Conservation (phyloP, 202 grass and related monocot genomes). For the Dendrocalamus latiflorus region DNA sequence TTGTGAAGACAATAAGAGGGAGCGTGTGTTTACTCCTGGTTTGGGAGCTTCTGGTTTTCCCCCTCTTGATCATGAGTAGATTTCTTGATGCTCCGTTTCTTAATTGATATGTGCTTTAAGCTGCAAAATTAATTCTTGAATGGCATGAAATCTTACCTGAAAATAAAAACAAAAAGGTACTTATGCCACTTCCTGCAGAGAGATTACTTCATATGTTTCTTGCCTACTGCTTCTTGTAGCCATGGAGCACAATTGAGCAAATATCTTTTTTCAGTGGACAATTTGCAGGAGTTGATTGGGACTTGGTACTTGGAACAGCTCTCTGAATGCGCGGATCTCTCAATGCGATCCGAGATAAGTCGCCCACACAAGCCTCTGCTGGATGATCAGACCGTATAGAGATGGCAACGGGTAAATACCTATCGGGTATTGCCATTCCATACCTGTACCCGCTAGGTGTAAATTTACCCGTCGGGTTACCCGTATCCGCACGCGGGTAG, state of each 20-base stretch:
- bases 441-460: too few species aligned
- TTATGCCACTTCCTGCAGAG: not conserved
- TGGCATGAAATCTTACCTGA: not conserved
- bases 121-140: not conserved
- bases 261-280: not conserved
- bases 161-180: not conserved
- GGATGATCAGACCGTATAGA: not conserved
- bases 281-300: not conserved
- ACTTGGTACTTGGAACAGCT: not conserved
- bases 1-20: constrained; percentile 50
- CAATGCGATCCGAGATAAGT: not conserved
- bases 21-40: not conserved
- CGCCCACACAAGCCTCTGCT: not conserved
- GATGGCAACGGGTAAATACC: too few species aligned
- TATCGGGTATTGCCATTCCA: too few species aligned
- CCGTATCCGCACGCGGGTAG: too few species aligned
- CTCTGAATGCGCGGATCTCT: not conserved
- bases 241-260: not conserved
- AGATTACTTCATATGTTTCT: not conserved
- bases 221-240: not conserved
- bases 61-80: not conserved
- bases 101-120: not conserved
- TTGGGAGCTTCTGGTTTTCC: not conserved
- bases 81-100: not conserved
- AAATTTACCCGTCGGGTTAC: too few species aligned